Percentiles rank a stretch among this genome's conserved stretches.
These are phyloP conservation scores for Populus tomentosa DNA, from an alignment of 441 rosid genomes.

Conservation along the genomic window DNA sequence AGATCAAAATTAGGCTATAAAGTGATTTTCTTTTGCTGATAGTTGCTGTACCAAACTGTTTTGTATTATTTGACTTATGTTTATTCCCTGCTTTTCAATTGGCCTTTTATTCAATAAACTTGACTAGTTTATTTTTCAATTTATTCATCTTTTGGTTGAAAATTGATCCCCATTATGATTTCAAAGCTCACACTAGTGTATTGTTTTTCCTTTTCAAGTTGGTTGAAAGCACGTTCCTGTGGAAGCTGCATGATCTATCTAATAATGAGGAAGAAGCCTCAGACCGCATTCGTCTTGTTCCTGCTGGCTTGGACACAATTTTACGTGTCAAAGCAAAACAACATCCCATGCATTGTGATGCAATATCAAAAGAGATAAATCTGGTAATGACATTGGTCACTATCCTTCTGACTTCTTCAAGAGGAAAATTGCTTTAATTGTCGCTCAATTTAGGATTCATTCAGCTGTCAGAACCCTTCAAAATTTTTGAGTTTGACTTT, in stretches of 20 bases:
- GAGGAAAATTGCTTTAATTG: constrained; percentile 26
- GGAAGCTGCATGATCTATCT: constrained; percentile 67
- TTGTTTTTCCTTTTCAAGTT: constrained; percentile 38
- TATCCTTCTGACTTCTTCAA: background rate
- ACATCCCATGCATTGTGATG: constrained; percentile 85
- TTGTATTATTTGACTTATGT: background rate
- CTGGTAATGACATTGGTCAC: constrained; percentile 47
- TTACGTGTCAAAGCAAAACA: constrained; percentile 58
- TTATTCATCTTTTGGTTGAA: constrained; percentile 10
- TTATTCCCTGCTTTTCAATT: background rate
- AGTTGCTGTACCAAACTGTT: background rate
- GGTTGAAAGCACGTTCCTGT: constrained; percentile 69
- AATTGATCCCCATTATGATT: background rate
- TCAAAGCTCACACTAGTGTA: constrained; percentile 8
- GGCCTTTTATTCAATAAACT: background rate
- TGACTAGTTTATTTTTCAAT: background rate
- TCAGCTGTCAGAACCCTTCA: constrained; percentile 94
- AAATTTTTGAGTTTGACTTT: constrained; percentile 90
- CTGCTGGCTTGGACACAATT: constrained; percentile 50
- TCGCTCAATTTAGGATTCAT: constrained; percentile 44
- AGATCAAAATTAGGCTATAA: background rate
- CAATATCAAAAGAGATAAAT: constrained; percentile 59
- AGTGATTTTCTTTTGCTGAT: background rate
- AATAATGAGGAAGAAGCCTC: constrained; percentile 41
- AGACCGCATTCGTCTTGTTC: constrained; percentile 67